Base-by-base conservation (phyloP, 768 basidiomycete genomes). In the Mycena indigotica region DNA sequence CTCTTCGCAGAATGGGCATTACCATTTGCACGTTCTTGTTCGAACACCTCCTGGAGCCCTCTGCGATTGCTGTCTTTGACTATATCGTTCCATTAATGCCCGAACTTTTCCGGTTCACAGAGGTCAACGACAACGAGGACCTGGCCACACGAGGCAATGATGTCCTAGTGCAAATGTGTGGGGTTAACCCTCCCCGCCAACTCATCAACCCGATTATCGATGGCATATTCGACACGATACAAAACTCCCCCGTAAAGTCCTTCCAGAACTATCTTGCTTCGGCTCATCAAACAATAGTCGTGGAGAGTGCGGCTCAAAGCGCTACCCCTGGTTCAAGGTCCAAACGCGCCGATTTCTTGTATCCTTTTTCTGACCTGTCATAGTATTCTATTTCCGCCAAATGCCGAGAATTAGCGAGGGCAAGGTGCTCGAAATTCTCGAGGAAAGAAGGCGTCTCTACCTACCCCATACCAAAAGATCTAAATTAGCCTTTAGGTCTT, bases 271-370 rank as follows among this genome's bases (percentile, higher is more conserved):
- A 38, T 29, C 23, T 53, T 50, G 38, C 23, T 4, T 35, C 30
- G 21, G 28, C 44, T 58, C n/a, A 50, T 62, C 59, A 44, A 48
- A 19, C 30, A 24, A 16, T 59, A 93, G 88, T 94, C 92, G 1
- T 97, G 93, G 93, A 82, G 85, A 66, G 89, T 94, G 17, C 85
- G 93, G 25, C 75, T 95, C 55, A 93, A 94, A 70, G 89, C 91
- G 23, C 73, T 97, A 52, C 93, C 93, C 3, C 78, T 95, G 17
- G 80, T 96, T 13, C 91, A 93, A 80, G 85, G 87, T 84, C 40
- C n/a, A n/a, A n/a, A n/a, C n/a, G n/a, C n/a, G n/a, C n/a, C n/a
- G n/a, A n/a, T n/a, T n/a, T n/a, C n/a, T n/a, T n/a, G n/a, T n/a
- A n/a, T n/a, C n/a, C n/a, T n/a, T n/a, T n/a, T n/a, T n/a, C n/a